Conservation (phyloP, 768 basidiomycete species). For the Kwoniella pini region DNA sequence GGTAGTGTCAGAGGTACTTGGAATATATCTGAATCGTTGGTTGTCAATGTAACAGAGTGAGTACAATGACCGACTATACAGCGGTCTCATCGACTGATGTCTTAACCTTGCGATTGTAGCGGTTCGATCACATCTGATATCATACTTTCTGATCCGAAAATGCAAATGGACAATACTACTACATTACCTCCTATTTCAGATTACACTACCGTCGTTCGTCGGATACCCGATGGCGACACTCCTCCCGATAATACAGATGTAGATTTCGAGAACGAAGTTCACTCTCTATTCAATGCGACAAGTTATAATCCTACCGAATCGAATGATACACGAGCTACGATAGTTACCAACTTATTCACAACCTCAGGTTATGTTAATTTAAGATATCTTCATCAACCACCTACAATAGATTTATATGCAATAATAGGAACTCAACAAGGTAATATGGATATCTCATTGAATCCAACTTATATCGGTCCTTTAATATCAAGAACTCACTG, state of each 20-base stretch:
- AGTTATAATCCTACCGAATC: not conserved
- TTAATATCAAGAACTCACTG: conserved; percentile 39
- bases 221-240: not conserved
- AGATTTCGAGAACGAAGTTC: conserved; percentile 7
- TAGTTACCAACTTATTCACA: conserved; percentile 44
- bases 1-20: conserved; percentile 43
- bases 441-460: conserved; percentile 35
- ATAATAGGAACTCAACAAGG: conserved; percentile 37
- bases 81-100: not conserved
- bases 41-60: conserved; percentile 47
- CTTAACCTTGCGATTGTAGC: not conserved
- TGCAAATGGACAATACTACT: not conserved
- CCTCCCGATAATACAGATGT: not conserved
- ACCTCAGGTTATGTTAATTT: conserved; percentile 40
- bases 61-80: conserved; percentile 20
- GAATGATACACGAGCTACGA: conserved; percentile 15
- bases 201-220: conserved; percentile 6
- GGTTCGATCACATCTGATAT: conserved; percentile 31
- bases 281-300: conserved; percentile 10
- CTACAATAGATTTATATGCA: conserved; percentile 32
- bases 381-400: conserved; percentile 42
- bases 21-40: conserved; percentile 45
- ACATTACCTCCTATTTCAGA: conserved; percentile 6
- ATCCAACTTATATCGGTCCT: conserved; percentile 48
- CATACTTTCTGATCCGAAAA: conserved; percentile 24